Evolutionary conservation across 305 asterid genomes (phyloP), one percentile per base, ranked within the genome.

Genomic region (Solanum aculeatissimum): DNA sequence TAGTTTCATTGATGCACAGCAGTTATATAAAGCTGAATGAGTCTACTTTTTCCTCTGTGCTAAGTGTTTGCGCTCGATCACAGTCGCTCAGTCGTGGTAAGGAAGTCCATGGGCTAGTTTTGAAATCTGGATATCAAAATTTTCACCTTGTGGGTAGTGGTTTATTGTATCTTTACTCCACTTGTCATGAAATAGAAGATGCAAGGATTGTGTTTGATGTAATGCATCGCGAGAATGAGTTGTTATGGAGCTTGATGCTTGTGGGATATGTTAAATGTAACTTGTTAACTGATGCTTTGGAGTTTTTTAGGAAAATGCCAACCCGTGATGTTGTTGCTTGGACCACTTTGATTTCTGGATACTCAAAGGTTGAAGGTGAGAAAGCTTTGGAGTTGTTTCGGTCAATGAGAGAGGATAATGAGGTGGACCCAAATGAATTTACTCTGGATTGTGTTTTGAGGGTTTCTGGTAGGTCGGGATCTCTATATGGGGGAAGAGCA

Each of bases 301-400:
- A 29, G 49, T 72, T 95, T 66, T 95, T 96, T n/a, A 81, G 69
- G 38, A 70, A 84, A 87, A 96, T 95, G 95, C 97, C 98, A 1
- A 62, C 19, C 58, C 94, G 89, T 10, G 89, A 94, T 70, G 95
- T 96, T 85, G 91, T 93, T 85, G 98, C 91, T 38, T 96, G 98
- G 99, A 95, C 98, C 55, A 81, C 93, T 5, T 88, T 95, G 88
- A 91, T 96, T 60, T 93, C 98, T 3, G 99, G 99, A 58, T 91
- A 88, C 83, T 92, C 89, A 21, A 93, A 87, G 91, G 92, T 90
- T n/a, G 93, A 85, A 38, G 92, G 75, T n/a, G 93, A 74, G 83
- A 89, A 86, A 88, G 97, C 95, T 14, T 83, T 95, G 86, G 90
- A 92, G 93, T 43, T 93, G 87, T 94, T 94, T 84, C 85, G 72